Conservation (phyloP, 2,329 filamentous ascomycete genomes). For the Beauveria sp. region DNA sequence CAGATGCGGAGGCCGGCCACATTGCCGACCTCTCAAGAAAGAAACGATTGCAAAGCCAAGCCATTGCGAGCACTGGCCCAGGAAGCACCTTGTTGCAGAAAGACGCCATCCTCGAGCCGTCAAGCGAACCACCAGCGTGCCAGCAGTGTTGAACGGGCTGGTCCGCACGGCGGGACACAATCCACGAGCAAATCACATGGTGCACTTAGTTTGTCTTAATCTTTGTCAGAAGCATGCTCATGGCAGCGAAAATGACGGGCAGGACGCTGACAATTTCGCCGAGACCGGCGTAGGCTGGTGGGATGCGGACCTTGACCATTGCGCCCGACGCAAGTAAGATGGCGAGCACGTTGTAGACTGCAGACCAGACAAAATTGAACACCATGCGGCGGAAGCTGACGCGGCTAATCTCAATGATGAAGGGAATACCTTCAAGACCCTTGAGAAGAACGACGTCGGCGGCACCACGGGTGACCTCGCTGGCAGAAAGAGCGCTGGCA, state of each 20-base stretch:
- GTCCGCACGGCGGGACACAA: not conserved
- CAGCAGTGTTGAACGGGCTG: slow-evolving; percentile 9
- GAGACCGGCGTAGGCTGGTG: slow-evolving; percentile 46
- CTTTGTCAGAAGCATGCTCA: slow-evolving; percentile 22
- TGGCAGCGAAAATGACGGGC: slow-evolving; percentile 43
- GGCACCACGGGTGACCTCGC: slow-evolving; percentile 46
- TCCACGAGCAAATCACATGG: not conserved
- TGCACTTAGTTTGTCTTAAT: slow-evolving; percentile 8
- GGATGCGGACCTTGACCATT: slow-evolving; percentile 43
- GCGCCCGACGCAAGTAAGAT: slow-evolving; percentile 53
- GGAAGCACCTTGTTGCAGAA: not conserved
- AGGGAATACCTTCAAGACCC: slow-evolving; percentile 41
- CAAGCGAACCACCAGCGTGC: not conserved
- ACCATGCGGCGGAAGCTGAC: slow-evolving; percentile 33
- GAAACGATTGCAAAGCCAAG: not conserved
- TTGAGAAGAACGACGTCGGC: slow-evolving; percentile 52
- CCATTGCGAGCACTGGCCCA: not conserved
- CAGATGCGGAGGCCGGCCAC: not conserved
- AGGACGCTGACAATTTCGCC: slow-evolving; percentile 59
- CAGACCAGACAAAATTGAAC: slow-evolving; percentile 57
- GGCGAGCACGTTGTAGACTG: slow-evolving; percentile 54
- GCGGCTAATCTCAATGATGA: slow-evolving; percentile 40
- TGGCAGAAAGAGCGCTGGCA: slow-evolving; percentile 32
- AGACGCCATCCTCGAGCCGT: not conserved
- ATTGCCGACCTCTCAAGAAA: not conserved